phyloP scores from a whole-genome alignment of 164 flowering plant species.

The Chloranthus sessilifolius region DNA sequence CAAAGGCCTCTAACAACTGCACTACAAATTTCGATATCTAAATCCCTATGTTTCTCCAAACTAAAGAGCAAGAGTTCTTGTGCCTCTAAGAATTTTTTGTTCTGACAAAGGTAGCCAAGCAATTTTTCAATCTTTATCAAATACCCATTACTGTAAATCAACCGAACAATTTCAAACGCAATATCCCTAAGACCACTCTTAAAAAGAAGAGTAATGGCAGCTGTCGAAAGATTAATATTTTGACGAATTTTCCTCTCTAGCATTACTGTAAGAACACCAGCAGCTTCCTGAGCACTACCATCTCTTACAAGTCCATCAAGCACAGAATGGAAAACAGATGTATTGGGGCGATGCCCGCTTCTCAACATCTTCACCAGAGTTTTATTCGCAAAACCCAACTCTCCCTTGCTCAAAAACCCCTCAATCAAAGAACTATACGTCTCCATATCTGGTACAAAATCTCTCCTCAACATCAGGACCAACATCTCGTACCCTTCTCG shows the following conservation, averaged over 20 bases:
- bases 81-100: constrained; percentile 37
- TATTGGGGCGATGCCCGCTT: constrained; percentile 47
- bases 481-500: constrained; percentile 24
- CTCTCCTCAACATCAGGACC: constrained; percentile 64
- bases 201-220: constrained; percentile 34
- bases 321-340: constrained; percentile 53
- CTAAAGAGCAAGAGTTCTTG: constrained; percentile 38
- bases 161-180: constrained; percentile 38
- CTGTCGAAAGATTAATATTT: constrained; percentile 47
- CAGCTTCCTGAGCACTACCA: constrained; percentile 42
- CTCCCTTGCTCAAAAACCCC: constrained; percentile 42
- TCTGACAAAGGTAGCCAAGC: constrained; percentile 37
- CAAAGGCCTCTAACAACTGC: constrained; percentile 53
- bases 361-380: constrained; percentile 65
- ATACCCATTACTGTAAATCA: constrained; percentile 55
- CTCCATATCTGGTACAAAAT: constrained; percentile 55
- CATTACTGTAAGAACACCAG: constrained; percentile 49
- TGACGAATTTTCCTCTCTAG: constrained; percentile 46
- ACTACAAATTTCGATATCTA: constrained; percentile 30
- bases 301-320: constrained; percentile 26
- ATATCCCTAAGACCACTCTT: constrained; percentile 24
- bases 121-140: constrained; percentile 47
- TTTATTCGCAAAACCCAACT: constrained; percentile 46
- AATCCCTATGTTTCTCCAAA: constrained; percentile 37
- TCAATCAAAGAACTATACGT: constrained; percentile 45